Base-by-base conservation (phyloP, 371 early-diverging fungal species). In the Lichtheimia corymbifera region DNA sequence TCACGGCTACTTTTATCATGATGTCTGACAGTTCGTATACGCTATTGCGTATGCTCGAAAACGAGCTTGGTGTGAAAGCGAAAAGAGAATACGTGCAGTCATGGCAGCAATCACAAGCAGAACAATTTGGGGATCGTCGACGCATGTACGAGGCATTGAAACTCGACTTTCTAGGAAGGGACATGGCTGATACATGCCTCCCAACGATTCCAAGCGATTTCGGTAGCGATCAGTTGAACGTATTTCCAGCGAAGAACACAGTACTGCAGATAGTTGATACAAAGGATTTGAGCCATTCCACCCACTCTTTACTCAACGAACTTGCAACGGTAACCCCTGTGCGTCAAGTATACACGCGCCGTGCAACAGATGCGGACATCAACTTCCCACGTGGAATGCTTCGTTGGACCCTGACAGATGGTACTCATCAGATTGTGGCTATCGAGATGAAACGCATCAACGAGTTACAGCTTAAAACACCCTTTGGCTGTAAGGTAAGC, bases 401-500 rank as follows among this genome's bases (percentile, higher is more conserved):
- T 24, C 62, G 66, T 2, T 71, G 75, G 74, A 67, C 61, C 0
- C 28, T 80, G 17, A 69, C 76, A 0, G 81, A 80, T 43, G 81
- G 81, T 11, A 47, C 49, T 6, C 54, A 42, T 3, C 63, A 70
- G 18, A 63, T 80, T 14, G 59, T 68, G 4, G 81, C 71, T 14
- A 61, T 72, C 25, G 81, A 80, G 58, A 49, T 67, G 0, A 60
- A 75, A 55, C 40, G 56, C 0, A 70, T 80, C 9, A 53, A 68
- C 3, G 50, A n/a, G 3, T 20, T 80, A 1, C 41, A 65, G 11
- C 50, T 80, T 9, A 73, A 55, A 6, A 73, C 74, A 4, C 77
- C 72, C 9, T 72, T 77, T 66, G 81, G 81, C 1, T 65, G 67
- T 57, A 80, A 80, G 60, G 76, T 77, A 68, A 58, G 35, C 35